Evolutionary conservation across 1,284 basidiomycete genomes (phyloP).

Genomic region (Boletus albobrunnescens): DNA sequence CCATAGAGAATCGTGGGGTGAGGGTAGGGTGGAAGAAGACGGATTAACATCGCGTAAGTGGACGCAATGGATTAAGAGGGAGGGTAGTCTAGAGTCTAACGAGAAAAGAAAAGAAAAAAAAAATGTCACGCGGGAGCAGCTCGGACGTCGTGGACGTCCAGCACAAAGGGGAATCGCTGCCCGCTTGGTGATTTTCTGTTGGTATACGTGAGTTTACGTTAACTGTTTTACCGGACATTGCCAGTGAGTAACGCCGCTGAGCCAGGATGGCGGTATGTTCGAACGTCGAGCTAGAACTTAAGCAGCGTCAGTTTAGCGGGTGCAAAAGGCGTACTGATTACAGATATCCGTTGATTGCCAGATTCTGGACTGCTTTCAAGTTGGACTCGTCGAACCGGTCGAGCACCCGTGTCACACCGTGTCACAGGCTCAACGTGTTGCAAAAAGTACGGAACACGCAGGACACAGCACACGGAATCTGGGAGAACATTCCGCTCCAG

Average conservation of each 20-base stretch:
- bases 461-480: constrained; percentile 15
- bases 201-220: constrained; percentile 33
- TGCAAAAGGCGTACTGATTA: too few species aligned
- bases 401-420: background rate
- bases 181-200: constrained; percentile 29
- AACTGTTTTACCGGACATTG: constrained; percentile 15
- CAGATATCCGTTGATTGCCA: too few species aligned
- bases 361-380: too few species aligned
- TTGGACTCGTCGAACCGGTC: too few species aligned
- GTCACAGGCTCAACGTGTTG: background rate
- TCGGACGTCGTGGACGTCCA: constrained; percentile 30
- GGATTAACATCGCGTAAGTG: constrained; percentile 56
- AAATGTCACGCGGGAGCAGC: constrained; percentile 1
- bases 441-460: too few species aligned
- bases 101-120: constrained; percentile 4
- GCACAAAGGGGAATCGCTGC: constrained; percentile 17
- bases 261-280: background rate
- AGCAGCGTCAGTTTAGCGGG: too few species aligned
- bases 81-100: constrained; percentile 24
- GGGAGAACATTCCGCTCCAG: constrained; percentile 6
- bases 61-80: constrained; percentile 22
- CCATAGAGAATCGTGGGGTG: constrained; percentile 71
- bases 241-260: constrained; percentile 6
- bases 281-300: too few species aligned
- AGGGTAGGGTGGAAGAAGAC: constrained; percentile 52